Evolutionary conservation across 192 early-diverging fungal species (phyloP).

Genomic region (Linnemannia zychae): DNA sequence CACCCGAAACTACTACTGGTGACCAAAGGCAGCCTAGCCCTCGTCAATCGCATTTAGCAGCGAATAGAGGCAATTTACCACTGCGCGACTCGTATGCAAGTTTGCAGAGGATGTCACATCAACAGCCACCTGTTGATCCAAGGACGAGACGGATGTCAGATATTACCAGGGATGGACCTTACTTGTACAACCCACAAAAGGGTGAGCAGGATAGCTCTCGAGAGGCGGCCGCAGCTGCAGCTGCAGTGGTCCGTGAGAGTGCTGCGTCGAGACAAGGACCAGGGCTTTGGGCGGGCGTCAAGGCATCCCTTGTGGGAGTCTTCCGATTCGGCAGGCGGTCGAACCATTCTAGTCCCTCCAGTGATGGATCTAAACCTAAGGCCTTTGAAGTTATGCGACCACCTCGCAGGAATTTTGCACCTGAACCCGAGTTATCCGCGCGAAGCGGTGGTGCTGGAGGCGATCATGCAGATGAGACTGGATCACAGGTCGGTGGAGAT

Average conservation of each 20-base stretch:
- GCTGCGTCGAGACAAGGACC: neutral
- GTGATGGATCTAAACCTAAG: constrained; percentile 45
- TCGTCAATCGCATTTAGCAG: neutral
- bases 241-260: neutral
- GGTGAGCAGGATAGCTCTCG: neutral
- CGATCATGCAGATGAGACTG: constrained; percentile 21
- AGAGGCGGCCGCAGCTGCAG: neutral
- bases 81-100: constrained; percentile 43
- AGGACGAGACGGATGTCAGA: constrained; percentile 53
- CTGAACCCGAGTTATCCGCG: constrained; percentile 5
- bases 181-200: constrained; percentile 27
- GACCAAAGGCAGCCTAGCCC: neutral
- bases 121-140: constrained; percentile 24
- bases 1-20: neutral
- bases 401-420: constrained; percentile 10
- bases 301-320: constrained; percentile 19
- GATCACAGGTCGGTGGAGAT: constrained; percentile 45
- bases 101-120: constrained; percentile 46
- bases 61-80: neutral
- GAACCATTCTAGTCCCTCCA: neutral
- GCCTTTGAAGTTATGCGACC: constrained; percentile 54
- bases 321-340: constrained; percentile 19
- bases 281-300: constrained; percentile 27
- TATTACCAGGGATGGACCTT: constrained; percentile 49
- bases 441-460: neutral